Evolutionary conservation across 441 rosid genomes (phyloP).

Genomic region (Aquilaria agallochum): DNA sequence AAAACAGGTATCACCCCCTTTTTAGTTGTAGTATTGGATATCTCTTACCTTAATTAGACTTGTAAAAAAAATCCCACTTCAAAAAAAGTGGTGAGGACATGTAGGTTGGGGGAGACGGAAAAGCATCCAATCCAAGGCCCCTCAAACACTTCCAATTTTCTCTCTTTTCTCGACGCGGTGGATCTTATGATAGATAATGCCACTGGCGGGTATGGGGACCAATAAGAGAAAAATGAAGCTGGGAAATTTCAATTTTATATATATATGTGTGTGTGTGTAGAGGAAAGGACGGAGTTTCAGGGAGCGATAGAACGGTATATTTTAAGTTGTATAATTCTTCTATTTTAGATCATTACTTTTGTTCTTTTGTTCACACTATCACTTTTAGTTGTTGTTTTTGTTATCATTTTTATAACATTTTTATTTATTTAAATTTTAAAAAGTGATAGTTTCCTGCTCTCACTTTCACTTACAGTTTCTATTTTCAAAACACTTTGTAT

Average conservation of each 20-base stretch:
- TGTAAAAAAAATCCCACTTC: neutral
- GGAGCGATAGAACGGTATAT: neutral
- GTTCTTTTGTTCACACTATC: too few species aligned
- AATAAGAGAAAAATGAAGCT: neutral
- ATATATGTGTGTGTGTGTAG: neutral
- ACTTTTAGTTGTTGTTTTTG: too few species aligned
- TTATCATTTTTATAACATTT: too few species aligned
- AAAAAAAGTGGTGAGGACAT: constrained; percentile 7
- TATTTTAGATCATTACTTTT: too few species aligned
- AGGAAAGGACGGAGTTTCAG: neutral
- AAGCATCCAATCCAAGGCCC: constrained; percentile 19
- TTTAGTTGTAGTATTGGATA: neutral
- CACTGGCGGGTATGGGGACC: constrained; percentile 28
- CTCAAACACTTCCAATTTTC: constrained; percentile 19
- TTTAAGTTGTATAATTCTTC: neutral
- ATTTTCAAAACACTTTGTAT: neutral
- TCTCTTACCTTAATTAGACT: neutral
- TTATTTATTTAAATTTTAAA: too few species aligned
- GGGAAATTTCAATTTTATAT: constrained; percentile 3
- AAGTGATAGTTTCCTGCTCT: too few species aligned
- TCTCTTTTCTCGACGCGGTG: constrained; percentile 9
- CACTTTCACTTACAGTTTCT: too few species aligned
- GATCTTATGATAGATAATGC: constrained; percentile 17
- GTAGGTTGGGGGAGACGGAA: constrained; percentile 24
- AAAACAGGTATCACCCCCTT: too few species aligned